Conservation (phyloP, 2,329 filamentous ascomycete genomes). For the Malbranchea cinnamomea region DNA sequence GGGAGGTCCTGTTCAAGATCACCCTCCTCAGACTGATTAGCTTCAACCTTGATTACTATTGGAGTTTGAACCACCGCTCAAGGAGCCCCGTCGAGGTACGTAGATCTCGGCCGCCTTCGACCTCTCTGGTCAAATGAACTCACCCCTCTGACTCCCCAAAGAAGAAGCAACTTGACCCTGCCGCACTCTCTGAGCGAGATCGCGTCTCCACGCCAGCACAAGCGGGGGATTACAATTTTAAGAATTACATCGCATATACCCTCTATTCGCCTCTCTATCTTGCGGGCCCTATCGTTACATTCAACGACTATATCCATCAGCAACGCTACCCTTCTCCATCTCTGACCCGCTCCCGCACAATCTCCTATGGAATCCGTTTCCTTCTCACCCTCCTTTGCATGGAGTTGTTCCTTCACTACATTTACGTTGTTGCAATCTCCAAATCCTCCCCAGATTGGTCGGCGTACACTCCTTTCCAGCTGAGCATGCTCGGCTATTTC, state of each 20-base stretch:
- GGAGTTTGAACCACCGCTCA: conserved; percentile 56
- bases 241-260: conserved; percentile 77
- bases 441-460: conserved; percentile 67
- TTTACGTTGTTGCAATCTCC: conserved; percentile 87
- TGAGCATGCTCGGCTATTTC: conserved; percentile 84
- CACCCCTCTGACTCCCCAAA: conserved; percentile 38
- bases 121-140: conserved; percentile 4
- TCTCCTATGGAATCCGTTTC: conserved; percentile 74
- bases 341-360: conserved; percentile 54
- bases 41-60: conserved; percentile 95
- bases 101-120: conserved; percentile 6
- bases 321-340: conserved; percentile 56
- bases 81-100: conserved; percentile 68
- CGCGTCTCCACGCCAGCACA: conserved; percentile 64
- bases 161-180: conserved; percentile 97
- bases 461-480: conserved; percentile 70
- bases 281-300: conserved; percentile 83
- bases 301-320: conserved; percentile 95
- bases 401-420: conserved; percentile 81
- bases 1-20: conserved; percentile 97
- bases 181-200: conserved; percentile 76
- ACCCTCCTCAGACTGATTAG: conserved; percentile 85
- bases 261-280: conserved; percentile 91
- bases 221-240: conserved; percentile 54
- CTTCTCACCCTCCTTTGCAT: conserved; percentile 65